Evolutionary conservation across 331 rosid species (phyloP).

Genomic region (Arachis monticola): DNA sequence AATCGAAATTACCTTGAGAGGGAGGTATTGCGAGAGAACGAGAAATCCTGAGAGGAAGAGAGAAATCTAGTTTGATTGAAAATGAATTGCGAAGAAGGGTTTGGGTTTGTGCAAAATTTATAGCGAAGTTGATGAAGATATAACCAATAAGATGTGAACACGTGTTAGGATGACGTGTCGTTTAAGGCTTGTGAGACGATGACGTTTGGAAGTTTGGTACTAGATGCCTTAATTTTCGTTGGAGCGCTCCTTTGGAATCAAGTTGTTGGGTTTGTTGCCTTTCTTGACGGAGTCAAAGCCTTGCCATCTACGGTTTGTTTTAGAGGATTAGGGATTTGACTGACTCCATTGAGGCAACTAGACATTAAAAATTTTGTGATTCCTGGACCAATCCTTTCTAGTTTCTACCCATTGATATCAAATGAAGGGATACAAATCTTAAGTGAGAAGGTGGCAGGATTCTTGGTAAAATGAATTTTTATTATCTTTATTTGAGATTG

Average conservation of each 20-base stretch:
- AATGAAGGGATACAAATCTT: too few relatives aligned
- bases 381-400: too few relatives aligned
- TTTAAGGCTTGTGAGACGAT: conserved; percentile 17
- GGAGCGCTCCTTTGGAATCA: neutral
- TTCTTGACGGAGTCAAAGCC: conserved; percentile 32
- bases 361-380: too few relatives aligned
- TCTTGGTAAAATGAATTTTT: too few relatives aligned
- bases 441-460: too few relatives aligned
- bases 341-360: too few relatives aligned
- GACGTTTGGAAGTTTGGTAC: conserved; percentile 41
- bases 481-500: too few relatives aligned
- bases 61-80: neutral
- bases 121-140: conserved; percentile 6
- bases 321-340: too few relatives aligned
- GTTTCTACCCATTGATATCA: too few relatives aligned
- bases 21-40: neutral
- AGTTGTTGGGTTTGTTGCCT: neutral
- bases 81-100: neutral
- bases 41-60: neutral
- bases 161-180: conserved; percentile 33
- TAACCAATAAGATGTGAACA: conserved; percentile 24
- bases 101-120: conserved; percentile 25
- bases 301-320: too few relatives aligned
- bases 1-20: conserved; percentile 43
- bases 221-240: neutral